These are phyloP conservation scores for Exobasidium rhododendri DNA, from an alignment of 1,284 basidiomycete species.

Conservation along the genomic window DNA sequence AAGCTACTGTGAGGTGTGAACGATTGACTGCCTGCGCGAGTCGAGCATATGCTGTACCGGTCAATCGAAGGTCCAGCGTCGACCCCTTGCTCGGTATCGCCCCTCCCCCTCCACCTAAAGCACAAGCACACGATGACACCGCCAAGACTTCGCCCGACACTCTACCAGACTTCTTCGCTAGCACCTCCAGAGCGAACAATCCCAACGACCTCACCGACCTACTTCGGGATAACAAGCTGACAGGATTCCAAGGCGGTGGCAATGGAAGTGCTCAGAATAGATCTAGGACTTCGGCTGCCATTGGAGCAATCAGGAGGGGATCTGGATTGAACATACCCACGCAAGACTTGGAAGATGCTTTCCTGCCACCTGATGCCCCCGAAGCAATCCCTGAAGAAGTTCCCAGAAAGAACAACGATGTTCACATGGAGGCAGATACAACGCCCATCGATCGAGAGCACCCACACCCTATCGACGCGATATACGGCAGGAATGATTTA, in stretches of 20 bases:
- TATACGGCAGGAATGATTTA: conserved; percentile 41
- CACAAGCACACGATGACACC: background rate
- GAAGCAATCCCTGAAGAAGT: background rate
- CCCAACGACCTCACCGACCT: conserved; percentile 38
- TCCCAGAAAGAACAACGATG: conserved; percentile 13
- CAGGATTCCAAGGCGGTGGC: background rate
- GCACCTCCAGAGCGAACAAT: conserved; percentile 26
- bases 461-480: conserved; percentile 39
- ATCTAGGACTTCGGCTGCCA: conserved; percentile 4
- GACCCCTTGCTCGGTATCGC: conserved; percentile 42
- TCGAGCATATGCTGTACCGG: conserved; percentile 41
- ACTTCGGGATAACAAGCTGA: conserved; percentile 12
- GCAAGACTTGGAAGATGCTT: conserved; percentile 11
- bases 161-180: conserved; percentile 14
- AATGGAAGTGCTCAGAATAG: background rate
- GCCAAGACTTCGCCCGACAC: conserved; percentile 11
- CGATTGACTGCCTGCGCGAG: too few species aligned
- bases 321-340: conserved; percentile 10
- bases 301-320: conserved; percentile 3
- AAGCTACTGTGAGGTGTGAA: too few species aligned
- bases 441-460: conserved; percentile 30
- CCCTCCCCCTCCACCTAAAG: conserved; percentile 33
- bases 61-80: conserved; percentile 40
- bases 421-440: conserved; percentile 28
- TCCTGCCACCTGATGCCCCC: background rate